phyloP scores from a whole-genome alignment of 192 early-diverging fungal species.

The Mortierella hygrophila region DNA sequence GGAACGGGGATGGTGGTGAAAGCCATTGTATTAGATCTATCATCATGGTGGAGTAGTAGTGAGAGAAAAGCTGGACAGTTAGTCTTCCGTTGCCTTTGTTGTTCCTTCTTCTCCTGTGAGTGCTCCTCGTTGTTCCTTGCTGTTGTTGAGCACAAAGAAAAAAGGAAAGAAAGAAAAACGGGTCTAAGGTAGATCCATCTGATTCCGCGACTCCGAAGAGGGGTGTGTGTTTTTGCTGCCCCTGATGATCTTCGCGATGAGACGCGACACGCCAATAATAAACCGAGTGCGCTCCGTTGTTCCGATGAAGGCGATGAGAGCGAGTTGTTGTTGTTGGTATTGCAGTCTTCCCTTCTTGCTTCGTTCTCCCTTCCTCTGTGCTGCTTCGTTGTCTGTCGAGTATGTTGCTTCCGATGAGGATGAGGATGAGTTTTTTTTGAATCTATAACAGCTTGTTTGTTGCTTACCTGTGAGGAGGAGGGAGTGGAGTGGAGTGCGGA shows the following conservation, averaged over 20 bases:
- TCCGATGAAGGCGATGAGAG: background rate
- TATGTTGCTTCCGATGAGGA: background rate
- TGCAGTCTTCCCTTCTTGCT: too few species aligned
- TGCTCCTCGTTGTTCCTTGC: background rate
- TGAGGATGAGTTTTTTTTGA: background rate
- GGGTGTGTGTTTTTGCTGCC: background rate
- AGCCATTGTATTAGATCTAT: constrained; percentile 20
- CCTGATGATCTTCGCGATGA: constrained; percentile 2
- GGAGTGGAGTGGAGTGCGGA: constrained; percentile 14
- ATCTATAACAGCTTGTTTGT: background rate
- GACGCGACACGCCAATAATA: background rate
- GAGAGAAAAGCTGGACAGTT: background rate
- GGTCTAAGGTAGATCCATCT: background rate
- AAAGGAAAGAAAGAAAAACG: background rate
- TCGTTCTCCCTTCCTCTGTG: background rate
- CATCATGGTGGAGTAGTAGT: background rate
- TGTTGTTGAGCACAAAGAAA: background rate
- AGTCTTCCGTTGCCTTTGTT: background rate
- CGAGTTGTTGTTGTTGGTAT: background rate
- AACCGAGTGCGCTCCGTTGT: background rate
- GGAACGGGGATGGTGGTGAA: constrained; percentile 73
- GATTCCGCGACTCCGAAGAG: background rate
- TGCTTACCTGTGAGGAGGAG: background rate
- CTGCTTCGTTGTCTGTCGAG: background rate
- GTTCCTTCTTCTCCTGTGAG: background rate